Evolutionary conservation across 805 yeast species (phyloP), one percentile per base, ranked within the genome.

Genomic region (Metschnikowia corniflorae): DNA sequence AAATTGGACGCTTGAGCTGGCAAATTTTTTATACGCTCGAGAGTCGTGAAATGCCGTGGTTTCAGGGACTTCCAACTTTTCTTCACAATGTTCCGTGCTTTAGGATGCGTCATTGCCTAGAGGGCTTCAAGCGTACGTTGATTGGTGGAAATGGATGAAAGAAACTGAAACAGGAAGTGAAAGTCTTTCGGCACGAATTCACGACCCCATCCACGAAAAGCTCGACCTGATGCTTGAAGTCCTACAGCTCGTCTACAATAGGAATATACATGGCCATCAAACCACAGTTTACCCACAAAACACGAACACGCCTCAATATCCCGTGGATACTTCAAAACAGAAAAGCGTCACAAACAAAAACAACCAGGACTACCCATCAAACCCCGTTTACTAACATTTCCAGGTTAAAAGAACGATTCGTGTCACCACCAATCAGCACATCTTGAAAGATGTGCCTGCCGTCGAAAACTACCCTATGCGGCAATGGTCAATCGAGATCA

Each of bases 401-500:
- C 33, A 75, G 75, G 83, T 84, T 26, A 82, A 86, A 65, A 80
- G 97, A 71, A 86, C 91, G 14, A 77, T 89, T 40, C 81, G 95
- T 62, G 77, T 89, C 53, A 83, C 86, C 39, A 91, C 97, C 17
- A 77, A 78, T 44, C 97, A 91, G 65, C 82, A 81, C 54, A 73
- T 91, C 46, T 66, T 87, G 44, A 79, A 80, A 42, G 95, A 84
- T 53, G 78, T 81, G 17, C 85, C 94, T 10, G 81, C 89, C 12
- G 93, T 84, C 39, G 88, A 84, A 49, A 94, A 86, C 58, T 91
- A 83, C 58, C 97, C 98, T 13, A 82, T 91, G 84, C 81, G 97
- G 57, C 79, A 80, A 61, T 91, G 98, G 98, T 75, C 85, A 31
- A 82, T 93, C 46, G 79, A 81, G 57, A 75, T 93, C 32, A 63